phyloP scores from a whole-genome alignment of 2,329 filamentous ascomycete species.

The Epichloe brachyelytri region DNA sequence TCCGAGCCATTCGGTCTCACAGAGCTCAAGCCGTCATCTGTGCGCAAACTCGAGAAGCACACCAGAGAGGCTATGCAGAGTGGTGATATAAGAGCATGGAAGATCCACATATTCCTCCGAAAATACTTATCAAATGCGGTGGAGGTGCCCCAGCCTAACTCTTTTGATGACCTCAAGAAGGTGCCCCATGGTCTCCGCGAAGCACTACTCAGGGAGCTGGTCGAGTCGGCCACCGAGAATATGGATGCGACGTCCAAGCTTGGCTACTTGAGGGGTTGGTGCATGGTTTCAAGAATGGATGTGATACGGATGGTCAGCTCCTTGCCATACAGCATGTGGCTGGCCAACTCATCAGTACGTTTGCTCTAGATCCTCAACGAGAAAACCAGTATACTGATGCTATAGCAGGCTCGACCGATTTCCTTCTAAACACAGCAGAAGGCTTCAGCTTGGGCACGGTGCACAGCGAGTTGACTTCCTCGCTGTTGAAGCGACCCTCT shows the following conservation, averaged over 20 bases:
- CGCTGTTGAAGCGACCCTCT: conserved; percentile 18
- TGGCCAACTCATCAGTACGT: conserved; percentile 25
- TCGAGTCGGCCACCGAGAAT: conserved; percentile 18
- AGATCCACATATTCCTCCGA: conserved; percentile 30
- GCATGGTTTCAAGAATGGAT: conserved; percentile 16
- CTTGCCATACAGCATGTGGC: conserved; percentile 32
- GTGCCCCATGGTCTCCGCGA: conserved; percentile 18
- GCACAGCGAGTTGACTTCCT: conserved; percentile 28
- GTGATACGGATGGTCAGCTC: conserved; percentile 26
- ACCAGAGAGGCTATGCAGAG: conserved; percentile 20
- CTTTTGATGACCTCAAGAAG: conserved; percentile 18
- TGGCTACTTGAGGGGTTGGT: conserved; percentile 27
- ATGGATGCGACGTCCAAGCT: conserved; percentile 21
- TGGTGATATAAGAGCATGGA: conserved; percentile 31
- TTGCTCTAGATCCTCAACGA: not conserved
- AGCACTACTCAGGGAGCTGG: conserved; percentile 19
- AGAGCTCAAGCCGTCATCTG: conserved; percentile 18
- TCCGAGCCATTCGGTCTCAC: conserved; percentile 11
- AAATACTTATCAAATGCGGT: conserved; percentile 22
- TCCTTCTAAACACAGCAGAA: conserved; percentile 12
- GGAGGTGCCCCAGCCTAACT: conserved; percentile 19
- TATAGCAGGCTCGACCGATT: conserved; percentile 16
- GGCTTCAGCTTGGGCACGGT: conserved; percentile 26
- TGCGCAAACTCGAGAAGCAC: conserved; percentile 23
- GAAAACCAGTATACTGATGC: conserved; percentile 7